Evolutionary conservation across 257 asterid genomes (phyloP), one percentile per base, ranked within the genome.

Genomic region (Eustoma russellianum): DNA sequence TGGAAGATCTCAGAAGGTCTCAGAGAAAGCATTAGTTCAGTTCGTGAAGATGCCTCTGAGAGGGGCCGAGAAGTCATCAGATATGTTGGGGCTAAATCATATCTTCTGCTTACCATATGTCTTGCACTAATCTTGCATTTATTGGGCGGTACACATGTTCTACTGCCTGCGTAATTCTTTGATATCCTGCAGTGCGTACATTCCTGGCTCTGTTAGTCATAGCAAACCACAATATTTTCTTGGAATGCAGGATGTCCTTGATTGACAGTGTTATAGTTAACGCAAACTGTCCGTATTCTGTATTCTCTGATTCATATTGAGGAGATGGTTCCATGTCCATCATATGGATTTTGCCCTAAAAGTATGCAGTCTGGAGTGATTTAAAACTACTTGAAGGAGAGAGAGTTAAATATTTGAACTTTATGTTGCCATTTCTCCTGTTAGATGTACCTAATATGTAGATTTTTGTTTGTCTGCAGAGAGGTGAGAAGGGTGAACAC

Each of bases 41-140:
- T 77, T 64, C 86, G 66, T 34, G 79, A 77, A 52, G 85, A 87
- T 67, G 86, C 74, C 66, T 66, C 76, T 30, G 86, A 70, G 63
- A 79, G 85, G 67, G 98, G 97, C 43, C 69, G 72, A 30, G 86
- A 88, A 72, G 85, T 85, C 45, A 87, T 82, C 33, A 73, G 86
- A 71, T 85, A 82, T 15, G 73, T 81, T 59, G 84, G 93, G 44
- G 88, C 95, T 5, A 88, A 85, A 56, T 86, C 99, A 52, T 74
- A 78, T 40, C 73, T 87, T 63, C 75, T 88, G 55, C 84, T 92
- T 55, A 81, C 95, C 3, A 38, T 92, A 33, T 88, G 93, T 64
- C 71, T 88, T 50, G 87, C 88, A 17, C 61, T 88, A 61, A 56
- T 88, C 53, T 62, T 92, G 57, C 91, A 81, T 64, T 56, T 88